Evolutionary conservation across 805 yeast genomes (phyloP).

Genomic region (Candida ulmi): DNA sequence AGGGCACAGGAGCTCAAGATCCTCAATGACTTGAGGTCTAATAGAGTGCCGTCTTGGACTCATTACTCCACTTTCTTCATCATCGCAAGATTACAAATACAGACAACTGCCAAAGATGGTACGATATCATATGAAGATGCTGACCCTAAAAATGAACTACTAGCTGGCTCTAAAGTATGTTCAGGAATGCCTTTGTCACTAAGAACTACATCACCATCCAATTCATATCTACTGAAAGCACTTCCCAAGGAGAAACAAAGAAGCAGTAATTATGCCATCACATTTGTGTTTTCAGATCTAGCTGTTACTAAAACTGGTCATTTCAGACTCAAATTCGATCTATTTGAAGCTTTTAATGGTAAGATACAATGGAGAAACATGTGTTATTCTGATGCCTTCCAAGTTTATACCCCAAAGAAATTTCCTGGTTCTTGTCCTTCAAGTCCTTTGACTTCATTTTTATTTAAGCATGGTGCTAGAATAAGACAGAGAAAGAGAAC

Average conservation of each 20-base stretch:
- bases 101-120: not conserved
- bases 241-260: conserved; percentile 13
- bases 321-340: conserved; percentile 21
- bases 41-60: conserved; percentile 19
- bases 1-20: conserved; percentile 17
- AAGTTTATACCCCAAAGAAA: conserved; percentile 26
- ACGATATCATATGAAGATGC: conserved; percentile 1
- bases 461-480: conserved; percentile 26
- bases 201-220: conserved; percentile 10
- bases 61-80: conserved; percentile 24
- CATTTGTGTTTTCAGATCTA: conserved; percentile 27
- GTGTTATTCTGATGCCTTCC: conserved; percentile 16
- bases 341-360: conserved; percentile 23
- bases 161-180: conserved; percentile 20
- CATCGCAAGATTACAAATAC: conserved; percentile 12
- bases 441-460: conserved; percentile 23
- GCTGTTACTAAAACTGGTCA: conserved; percentile 24
- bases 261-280: conserved; percentile 19
- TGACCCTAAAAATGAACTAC: conserved; percentile 12
- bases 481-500: conserved; percentile 25
- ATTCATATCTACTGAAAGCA: conserved; percentile 6
- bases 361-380: conserved; percentile 16
- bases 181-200: conserved; percentile 22
- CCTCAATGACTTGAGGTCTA: conserved; percentile 11
- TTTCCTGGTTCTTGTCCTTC: conserved; percentile 26